Evolutionary conservation across 2,329 filamentous ascomycete species (phyloP).

Genomic region (Biscogniauxia marginata): DNA sequence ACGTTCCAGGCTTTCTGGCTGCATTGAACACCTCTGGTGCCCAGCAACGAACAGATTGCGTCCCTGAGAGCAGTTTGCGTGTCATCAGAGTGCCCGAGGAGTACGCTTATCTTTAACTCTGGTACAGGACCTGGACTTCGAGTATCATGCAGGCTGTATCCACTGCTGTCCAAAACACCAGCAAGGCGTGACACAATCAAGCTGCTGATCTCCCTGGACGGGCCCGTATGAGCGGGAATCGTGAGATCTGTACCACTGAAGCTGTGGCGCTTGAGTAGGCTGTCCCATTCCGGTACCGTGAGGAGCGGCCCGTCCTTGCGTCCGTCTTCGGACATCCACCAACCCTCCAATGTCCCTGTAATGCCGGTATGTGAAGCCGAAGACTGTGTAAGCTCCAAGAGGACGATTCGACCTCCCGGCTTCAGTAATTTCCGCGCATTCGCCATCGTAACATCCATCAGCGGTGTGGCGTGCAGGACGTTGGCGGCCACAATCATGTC

Average conservation of each 20-base stretch:
- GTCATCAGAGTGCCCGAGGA: conserved; percentile 4
- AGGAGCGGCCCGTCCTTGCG: conserved; percentile 7
- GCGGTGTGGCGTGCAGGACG: conserved; percentile 6
- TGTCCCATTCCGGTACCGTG: conserved; percentile 6
- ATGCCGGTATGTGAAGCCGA: not conserved
- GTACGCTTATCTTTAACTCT: not conserved
- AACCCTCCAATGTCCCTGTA: conserved; percentile 1
- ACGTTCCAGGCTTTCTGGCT: conserved; percentile 1
- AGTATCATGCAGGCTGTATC: not conserved
- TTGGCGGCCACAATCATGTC: conserved; percentile 4
- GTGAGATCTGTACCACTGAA: conserved; percentile 9
- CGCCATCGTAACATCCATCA: not conserved
- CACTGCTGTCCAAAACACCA: not conserved
- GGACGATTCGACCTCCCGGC: conserved; percentile 4
- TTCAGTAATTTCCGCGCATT: conserved; percentile 2
- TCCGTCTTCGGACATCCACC: conserved; percentile 10
- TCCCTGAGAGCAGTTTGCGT: conserved; percentile 2
- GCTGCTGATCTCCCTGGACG: conserved; percentile 1
- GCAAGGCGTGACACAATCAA: conserved; percentile 9
- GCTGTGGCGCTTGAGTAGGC: conserved; percentile 2
- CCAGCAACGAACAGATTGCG: not conserved
- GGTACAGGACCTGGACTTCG: not conserved
- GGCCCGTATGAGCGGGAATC: conserved; percentile 12
- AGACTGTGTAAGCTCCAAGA: not conserved
- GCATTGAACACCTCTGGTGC: conserved; percentile 1